A percentile compares a stretch with the other conserved stretches of the same genome.
Conservation (phyloP, 371 early-diverging fungal genomes). For the Rhizopus stolonifer region DNA sequence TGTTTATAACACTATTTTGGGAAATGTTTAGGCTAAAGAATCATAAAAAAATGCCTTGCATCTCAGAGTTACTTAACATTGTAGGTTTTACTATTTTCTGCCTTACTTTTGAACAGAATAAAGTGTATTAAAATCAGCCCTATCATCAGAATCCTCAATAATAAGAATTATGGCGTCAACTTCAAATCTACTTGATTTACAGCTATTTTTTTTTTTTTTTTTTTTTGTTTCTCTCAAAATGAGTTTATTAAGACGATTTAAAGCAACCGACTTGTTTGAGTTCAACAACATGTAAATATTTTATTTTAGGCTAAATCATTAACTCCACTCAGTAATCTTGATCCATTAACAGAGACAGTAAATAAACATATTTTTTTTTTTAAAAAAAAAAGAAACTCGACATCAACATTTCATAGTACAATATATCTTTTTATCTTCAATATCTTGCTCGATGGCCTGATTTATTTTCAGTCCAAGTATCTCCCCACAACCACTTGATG, state of each 20-base stretch:
- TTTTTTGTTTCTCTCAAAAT: conserved; percentile 12
- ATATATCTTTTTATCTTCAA: conserved; percentile 89
- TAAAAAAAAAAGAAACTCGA: not conserved
- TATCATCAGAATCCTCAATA: too few relatives aligned
- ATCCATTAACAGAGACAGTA: conserved; percentile 89
- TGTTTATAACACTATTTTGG: too few relatives aligned
- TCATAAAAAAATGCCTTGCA: too few relatives aligned
- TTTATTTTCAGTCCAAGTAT: conserved; percentile 82
- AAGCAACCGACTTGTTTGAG: conserved; percentile 83
- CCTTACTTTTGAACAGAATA: too few relatives aligned
- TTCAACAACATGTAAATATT: conserved; percentile 80
- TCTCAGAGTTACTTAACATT: too few relatives aligned
- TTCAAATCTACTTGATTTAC: too few relatives aligned
- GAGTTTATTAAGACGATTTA: conserved; percentile 54
- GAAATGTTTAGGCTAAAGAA: too few relatives aligned
- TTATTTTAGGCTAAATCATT: not conserved
- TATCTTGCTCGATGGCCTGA: conserved; percentile 96
- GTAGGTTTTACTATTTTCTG: too few relatives aligned
- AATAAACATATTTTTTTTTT: too few relatives aligned
- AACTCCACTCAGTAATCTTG: conserved; percentile 66
- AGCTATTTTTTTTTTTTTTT: too few relatives aligned
- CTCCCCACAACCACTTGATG: conserved; percentile 75
- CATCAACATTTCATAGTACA: conserved; percentile 64
- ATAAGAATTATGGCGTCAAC: too few relatives aligned
- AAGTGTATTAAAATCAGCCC: too few relatives aligned